Evolutionary conservation across 345 rosid species (phyloP).

Genomic region (thale cress (Arabidopsis thaliana)): DNA sequence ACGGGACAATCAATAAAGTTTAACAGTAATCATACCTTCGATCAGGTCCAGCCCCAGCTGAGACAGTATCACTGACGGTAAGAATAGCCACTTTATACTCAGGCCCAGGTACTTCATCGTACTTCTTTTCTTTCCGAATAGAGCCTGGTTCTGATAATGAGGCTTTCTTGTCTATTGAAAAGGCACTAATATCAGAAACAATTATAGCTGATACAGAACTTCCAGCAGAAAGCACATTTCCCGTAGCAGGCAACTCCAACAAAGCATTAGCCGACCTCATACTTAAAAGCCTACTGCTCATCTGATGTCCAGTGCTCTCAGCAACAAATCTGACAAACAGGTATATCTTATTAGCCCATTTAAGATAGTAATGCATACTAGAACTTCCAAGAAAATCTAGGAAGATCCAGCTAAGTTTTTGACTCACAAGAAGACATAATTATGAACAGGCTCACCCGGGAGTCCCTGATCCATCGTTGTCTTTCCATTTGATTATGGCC

Average conservation of each 20-base stretch:
- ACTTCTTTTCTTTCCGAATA: constrained; percentile 45
- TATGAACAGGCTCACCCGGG: constrained; percentile 65
- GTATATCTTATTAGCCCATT: constrained; percentile 23
- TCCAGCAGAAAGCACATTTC: constrained; percentile 68
- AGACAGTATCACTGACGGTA: constrained; percentile 93
- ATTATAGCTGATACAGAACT: constrained; percentile 71
- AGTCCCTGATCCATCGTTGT: constrained; percentile 83
- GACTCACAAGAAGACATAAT: constrained; percentile 23
- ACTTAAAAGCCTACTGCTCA: constrained; percentile 90
- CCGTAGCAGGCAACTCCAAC: constrained; percentile 80
- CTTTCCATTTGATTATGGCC: constrained; percentile 73
- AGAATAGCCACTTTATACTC: constrained; percentile 74
- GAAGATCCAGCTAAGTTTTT: constrained; percentile 8
- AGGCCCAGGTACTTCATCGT: constrained; percentile 38
- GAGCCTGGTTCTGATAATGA: constrained; percentile 47
- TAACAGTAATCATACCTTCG: constrained; percentile 62
- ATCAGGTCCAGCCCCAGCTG: constrained; percentile 87
- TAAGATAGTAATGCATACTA: constrained; percentile 15
- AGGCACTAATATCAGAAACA: constrained; percentile 61
- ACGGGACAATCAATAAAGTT: constrained; percentile 21
- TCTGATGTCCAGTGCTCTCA: constrained; percentile 91
- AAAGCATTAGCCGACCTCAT: constrained; percentile 93
- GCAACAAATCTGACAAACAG: constrained; percentile 76
- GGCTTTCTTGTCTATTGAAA: constrained; percentile 35
- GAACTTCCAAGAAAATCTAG: constrained; percentile 11